Base-by-base conservation (phyloP, 2,329 filamentous ascomycete species). In the Thelonectria blattea region DNA sequence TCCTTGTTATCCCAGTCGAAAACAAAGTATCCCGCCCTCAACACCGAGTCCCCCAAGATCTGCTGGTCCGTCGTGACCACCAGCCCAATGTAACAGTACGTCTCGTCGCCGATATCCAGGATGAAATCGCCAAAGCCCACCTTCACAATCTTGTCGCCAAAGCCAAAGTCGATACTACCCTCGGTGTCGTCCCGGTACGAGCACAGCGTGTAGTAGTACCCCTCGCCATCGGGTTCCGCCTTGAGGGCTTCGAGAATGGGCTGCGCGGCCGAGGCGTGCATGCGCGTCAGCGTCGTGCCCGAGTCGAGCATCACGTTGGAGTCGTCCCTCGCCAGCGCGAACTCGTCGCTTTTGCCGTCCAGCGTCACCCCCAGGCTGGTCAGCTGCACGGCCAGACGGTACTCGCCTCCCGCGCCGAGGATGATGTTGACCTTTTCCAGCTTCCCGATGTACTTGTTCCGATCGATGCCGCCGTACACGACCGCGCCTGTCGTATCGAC, bases 391-490 rank as follows among this genome's bases (percentile, higher is more conserved):
- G 73, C 76, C 14, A 82, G 74, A 37, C 75, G 77, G 56, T 68
- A 71, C 55, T 77, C 75, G 52, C 74, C 73, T n/a, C 64, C 61
- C 4, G 65, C 42, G 11, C 77, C 78, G 3, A 72, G 68, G 30
- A 83, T 72, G 17, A 83, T 80, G 41, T 79, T 77, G 1, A 80
- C 73, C 22, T 74, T 75, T 55, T 76, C 74, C 8, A 86, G 73
- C 8, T 67, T 65, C 20, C 83, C 83, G 9, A 80, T 72, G 67
- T 80, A 85, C 66, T 83, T 85, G 68, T 75, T 82, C 17, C 76
- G 79, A 61, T 85, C 83, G 11, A 85, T 65, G 12, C 83, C 83
- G 30, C 83, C 83, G 60, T 84, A 85, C 53, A 84, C 82, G 58
- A 85, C 68, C 52, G 82, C 79, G 32, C 83, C 83, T 3, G 75